These are phyloP conservation scores for Hypseocharis bilobata DNA, from an alignment of 441 rosid genomes.

Conservation along the genomic window DNA sequence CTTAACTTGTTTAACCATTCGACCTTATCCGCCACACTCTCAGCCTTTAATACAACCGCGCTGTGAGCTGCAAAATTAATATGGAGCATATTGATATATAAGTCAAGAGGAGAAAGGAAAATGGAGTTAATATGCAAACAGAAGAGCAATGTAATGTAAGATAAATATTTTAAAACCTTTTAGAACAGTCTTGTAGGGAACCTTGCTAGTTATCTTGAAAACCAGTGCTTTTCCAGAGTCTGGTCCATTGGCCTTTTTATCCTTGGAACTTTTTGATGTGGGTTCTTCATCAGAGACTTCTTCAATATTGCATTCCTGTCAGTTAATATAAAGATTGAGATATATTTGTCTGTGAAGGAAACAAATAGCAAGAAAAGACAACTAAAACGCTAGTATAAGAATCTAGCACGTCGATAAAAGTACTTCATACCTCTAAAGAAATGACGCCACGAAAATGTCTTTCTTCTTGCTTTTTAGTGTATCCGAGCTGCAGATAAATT, in stretches of 20 bases:
- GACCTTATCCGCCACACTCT: constrained; percentile 64
- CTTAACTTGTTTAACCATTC: constrained; percentile 82
- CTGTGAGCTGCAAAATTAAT: constrained; percentile 64
- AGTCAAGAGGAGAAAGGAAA: constrained; percentile 1
- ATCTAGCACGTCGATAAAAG: constrained; percentile 14
- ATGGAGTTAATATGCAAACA: background rate
- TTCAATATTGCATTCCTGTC: constrained; percentile 80
- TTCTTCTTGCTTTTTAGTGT: constrained; percentile 93
- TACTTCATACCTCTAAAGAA: constrained; percentile 63
- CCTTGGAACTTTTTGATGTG: constrained; percentile 71
- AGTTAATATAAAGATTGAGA: constrained; percentile 23
- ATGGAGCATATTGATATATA: constrained; percentile 11
- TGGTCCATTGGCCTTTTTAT: constrained; percentile 76
- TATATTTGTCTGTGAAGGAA: background rate
- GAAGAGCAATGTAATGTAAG: constrained; percentile 3
- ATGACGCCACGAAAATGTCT: constrained; percentile 83
- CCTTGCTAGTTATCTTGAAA: constrained; percentile 76
- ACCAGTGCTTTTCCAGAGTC: constrained; percentile 59
- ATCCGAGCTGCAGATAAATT: constrained; percentile 66
- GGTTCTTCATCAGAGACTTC: constrained; percentile 62
- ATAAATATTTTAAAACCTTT: constrained; percentile 48
- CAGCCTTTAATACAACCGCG: constrained; percentile 75
- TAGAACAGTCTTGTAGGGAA: constrained; percentile 84
- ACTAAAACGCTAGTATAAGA: background rate
- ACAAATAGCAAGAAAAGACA: constrained; percentile 1